Percentiles rank a stretch among this genome's conserved stretches.
phyloP scores from a whole-genome alignment of 805 yeast species.

The Sugiyamaella smithiae region DNA sequence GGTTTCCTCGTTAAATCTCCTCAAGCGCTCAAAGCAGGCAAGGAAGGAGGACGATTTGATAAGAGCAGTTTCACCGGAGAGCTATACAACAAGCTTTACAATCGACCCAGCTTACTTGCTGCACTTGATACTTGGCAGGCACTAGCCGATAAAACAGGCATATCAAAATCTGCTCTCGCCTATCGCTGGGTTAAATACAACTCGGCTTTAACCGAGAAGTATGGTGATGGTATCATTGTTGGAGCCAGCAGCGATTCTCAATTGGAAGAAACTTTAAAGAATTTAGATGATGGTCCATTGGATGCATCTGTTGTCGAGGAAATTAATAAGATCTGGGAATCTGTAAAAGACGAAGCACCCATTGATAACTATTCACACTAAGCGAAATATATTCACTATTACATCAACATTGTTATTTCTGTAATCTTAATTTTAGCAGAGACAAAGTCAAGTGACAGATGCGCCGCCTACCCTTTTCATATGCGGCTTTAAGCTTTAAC shows the following conservation, averaged over 20 bases:
- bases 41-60: constrained; percentile 23
- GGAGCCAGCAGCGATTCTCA: constrained; percentile 25
- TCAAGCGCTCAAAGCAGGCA: constrained; percentile 15
- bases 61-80: constrained; percentile 16
- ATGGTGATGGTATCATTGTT: constrained; percentile 27
- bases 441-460: no score
- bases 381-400: no score
- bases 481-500: no score
- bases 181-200: constrained; percentile 28
- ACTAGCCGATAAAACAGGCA: constrained; percentile 21
- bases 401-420: no score
- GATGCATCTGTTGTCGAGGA: constrained; percentile 23
- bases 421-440: no score
- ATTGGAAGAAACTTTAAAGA: constrained; percentile 22
- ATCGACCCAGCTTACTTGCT: constrained; percentile 21
- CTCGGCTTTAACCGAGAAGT: constrained; percentile 20
- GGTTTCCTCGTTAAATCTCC: constrained; percentile 26
- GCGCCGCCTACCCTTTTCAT: no score
- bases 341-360: constrained; percentile 25
- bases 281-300: constrained; percentile 28
- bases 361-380: constrained; percentile 21
- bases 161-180: constrained; percentile 24
- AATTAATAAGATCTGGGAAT: constrained; percentile 27
- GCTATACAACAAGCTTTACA: constrained; percentile 23
- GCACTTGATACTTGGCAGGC: constrained; percentile 24